phyloP scores from a whole-genome alignment of 2,329 filamentous ascomycete species.

The Beauveria caledonica region DNA sequence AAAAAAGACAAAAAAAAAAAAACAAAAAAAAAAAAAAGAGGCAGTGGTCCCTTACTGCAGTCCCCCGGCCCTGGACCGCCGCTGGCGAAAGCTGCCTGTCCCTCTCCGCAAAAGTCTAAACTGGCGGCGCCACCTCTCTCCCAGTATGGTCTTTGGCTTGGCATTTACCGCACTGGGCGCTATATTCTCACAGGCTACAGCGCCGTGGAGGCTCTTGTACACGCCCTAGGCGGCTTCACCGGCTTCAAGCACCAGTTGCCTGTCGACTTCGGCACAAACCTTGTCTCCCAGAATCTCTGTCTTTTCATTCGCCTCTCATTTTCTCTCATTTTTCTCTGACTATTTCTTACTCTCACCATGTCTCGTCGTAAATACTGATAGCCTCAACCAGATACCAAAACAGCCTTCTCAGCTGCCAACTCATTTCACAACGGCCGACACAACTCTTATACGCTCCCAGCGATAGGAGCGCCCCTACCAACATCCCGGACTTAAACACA shows the following conservation, averaged over 20 bases:
- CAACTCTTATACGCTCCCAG: background rate
- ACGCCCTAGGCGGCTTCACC: background rate
- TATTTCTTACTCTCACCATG: background rate
- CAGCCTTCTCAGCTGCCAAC: conserved; percentile 4
- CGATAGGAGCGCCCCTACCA: background rate
- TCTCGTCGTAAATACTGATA: background rate
- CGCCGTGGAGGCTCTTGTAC: background rate
- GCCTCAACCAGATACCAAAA: background rate
- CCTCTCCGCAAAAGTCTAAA: background rate
- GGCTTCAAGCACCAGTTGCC: background rate
- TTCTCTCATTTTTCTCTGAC: background rate
- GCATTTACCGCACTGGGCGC: background rate
- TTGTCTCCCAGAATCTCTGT: background rate
- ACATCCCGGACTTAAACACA: background rate
- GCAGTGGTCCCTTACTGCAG: background rate
- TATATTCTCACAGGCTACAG: background rate
- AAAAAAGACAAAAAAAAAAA: background rate
- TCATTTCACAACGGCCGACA: background rate
- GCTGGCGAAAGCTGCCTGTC: background rate
- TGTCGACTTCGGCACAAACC: background rate
- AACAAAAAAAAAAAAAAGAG: background rate
- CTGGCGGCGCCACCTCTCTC: background rate
- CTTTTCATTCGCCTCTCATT: background rate
- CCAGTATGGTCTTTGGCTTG: background rate
- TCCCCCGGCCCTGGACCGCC: background rate